Base-by-base conservation (phyloP, 2,329 filamentous ascomycete species). In the Decorospora gaudefroyi region DNA sequence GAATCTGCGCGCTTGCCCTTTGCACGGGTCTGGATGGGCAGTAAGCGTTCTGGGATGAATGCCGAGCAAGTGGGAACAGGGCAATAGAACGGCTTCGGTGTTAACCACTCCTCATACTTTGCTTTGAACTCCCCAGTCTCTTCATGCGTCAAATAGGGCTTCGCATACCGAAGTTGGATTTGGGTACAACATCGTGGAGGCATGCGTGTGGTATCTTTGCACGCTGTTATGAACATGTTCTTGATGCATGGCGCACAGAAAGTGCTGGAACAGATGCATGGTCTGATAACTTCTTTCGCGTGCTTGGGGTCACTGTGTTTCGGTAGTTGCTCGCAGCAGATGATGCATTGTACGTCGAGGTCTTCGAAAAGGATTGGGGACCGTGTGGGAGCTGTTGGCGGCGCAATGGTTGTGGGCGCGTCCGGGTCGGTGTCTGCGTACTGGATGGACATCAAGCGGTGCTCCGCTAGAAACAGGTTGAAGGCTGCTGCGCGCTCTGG, bases 31-130 rank as follows among this genome's bases (percentile, higher is more conserved):
- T 4, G 60, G 53, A 5, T n/a, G n/a, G n/a, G n/a, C n/a, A 69
- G 34, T 4, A 65, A 43, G 15, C 60, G 49, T 8, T 55, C 51
- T 4, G 66, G 55, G 4, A 80, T 75, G 53, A 79, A 80, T 2
- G 69, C 59, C 1, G 77, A 79, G 54, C 78, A 80, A 6, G 61
- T 69, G 7, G 71, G 68, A 6, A 73, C 53, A 3, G 78, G 76
- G 45, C 78, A 80, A 52, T 79, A 80, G 5, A 75, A 55, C 6
- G 74, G 75, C 17, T 74, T 64, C 3, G 61, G 51, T 2, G 76
- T 75, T 23, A 62, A 61, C 69, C 74, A 76, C 55, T 79, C 76
- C 31, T 79, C 76, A 38, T 74, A 73, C 46, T 74, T 77, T 7
- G 54, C 50, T 32, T 71, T 59, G 53, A 62, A 80, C 2, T 54